Base-by-base conservation (phyloP, 345 rosid genomes). In the Orychophragmus violaceus region DNA sequence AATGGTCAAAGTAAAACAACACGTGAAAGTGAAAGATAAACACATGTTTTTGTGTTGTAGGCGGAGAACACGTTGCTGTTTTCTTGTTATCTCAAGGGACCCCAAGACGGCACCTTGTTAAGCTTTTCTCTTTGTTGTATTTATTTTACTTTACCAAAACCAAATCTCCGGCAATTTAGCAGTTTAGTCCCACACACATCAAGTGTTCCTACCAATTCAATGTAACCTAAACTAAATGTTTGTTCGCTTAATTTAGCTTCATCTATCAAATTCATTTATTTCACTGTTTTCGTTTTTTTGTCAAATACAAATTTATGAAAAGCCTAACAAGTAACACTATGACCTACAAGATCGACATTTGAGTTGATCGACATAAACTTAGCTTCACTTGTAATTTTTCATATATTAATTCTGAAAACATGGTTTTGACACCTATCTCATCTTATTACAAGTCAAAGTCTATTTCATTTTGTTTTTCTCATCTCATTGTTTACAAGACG, bases 21-120 rank as follows among this genome's bases (percentile, higher is more conserved):
- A 67, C 64, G 72, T 74, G 77, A 74, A 66, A 33, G 72, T 74
- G 77, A 74, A 66, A 33, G 45, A 32, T 5, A n/a, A 66, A 51
- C 72, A 33, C 51, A 73, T 59, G 69, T 55, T 42, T 64, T 60
- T 67, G 68, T 49, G 71, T 72, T 65, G 61, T 58, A 59, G 60
- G 29, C 66, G 50, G 61, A 41, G 48, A 73, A 73, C 77, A 66
- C 67, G 72, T 49, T 65, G 46, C 21, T 58, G 28, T 66, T 66
- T 66, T 66, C 51, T 39, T 22, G 59, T 25, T 25, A 8, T 54
- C 22, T 17, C 3, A 5, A 30, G 50, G 66, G 71, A 72, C 62
- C 77, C 63, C 51, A 3, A 60, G 67, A 60, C 68, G 64, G 69
- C 69, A 74, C 52, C 69, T 52, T 62, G 73, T 74, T 74, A 32